Conservation (phyloP, 2,329 filamentous ascomycete genomes). For the Xylariaceae sp. region DNA sequence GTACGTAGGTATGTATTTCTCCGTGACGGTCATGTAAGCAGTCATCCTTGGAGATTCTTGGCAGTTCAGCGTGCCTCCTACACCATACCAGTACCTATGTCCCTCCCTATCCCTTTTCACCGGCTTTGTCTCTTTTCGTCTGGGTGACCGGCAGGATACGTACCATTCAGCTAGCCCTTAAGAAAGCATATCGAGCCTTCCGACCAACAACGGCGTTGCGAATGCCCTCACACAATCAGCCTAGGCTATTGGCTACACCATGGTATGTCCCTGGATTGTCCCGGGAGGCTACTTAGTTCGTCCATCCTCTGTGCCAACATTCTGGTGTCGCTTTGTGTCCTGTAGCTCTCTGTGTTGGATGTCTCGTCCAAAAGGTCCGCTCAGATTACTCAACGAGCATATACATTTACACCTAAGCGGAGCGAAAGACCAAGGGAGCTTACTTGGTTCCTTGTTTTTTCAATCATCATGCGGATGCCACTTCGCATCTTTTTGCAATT, state of each 20-base stretch:
- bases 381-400: too few relatives aligned
- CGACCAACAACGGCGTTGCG: conserved; percentile 24
- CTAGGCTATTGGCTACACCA: conserved; percentile 33
- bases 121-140: conserved; percentile 32
- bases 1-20: too few relatives aligned
- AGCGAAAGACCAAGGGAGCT: too few relatives aligned
- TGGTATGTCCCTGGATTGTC: conserved; percentile 27
- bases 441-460: neutral
- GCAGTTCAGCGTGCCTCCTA: too few relatives aligned
- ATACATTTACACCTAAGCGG: too few relatives aligned
- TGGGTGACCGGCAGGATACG: conserved; percentile 18
- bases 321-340: neutral
- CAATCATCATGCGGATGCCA: neutral
- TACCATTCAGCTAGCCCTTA: too few relatives aligned
- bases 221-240: conserved; percentile 34
- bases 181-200: neutral
- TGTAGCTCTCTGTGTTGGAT: neutral
- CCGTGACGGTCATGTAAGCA: too few relatives aligned
- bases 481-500: neutral
- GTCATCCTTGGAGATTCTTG: too few relatives aligned
- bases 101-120: conserved; percentile 27
- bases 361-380: neutral
- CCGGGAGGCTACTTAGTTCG: neutral
- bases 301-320: neutral
- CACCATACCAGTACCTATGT: conserved; percentile 5